Evolutionary conservation across 129 eudicot genomes (phyloP), one percentile per base, ranked within the genome.

Genomic region (Calendula officinalis): DNA sequence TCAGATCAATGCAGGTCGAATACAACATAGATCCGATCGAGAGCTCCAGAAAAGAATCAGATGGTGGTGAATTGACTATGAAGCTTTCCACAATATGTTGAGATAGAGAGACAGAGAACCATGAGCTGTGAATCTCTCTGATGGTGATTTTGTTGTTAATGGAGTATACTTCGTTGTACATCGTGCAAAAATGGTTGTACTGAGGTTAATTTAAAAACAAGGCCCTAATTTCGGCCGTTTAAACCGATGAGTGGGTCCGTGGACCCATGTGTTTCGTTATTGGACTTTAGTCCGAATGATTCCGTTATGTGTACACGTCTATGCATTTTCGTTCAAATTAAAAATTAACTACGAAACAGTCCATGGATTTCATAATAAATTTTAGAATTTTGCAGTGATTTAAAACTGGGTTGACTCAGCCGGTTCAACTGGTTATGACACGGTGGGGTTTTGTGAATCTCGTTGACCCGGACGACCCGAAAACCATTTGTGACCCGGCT

Each of bases 151-250:
- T 69, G 62, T 42, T 68, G 52, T 40, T 75, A 2, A 51, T 51
- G 14, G 33, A 34, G 12, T 16, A n/a, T n/a, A n/a, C n/a, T n/a
- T 12, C 39, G 62, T 64, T 61, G 70, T 66, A 46, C 46, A 6
- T 1, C n/a, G 2, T 62, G 66, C 66, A 43, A 27, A 1, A 3
- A 6, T 57, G 9, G 62, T 30, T 72, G 78, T 61, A 67, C 74
- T 44, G 38, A 27, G 44, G 12, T n/a, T 8, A 38, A 36, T 63
- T 59, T 55, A 53, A 55, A 49, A 62, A 35, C 5, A 37, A 17
- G 8, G 27, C 76, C 80, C 15, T 39, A 49, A 42, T 56, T 79
- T 63, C 77, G 60, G 83, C 83, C 80, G 80, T 74, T 78, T 68
- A 74, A 64, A 63, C 53, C 83, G 80, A 68, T 60, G 76, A 14